Evolutionary conservation across 192 early-diverging fungal species (phyloP), one percentile per base, ranked within the genome.

Genomic region (Mortierella alpina): DNA sequence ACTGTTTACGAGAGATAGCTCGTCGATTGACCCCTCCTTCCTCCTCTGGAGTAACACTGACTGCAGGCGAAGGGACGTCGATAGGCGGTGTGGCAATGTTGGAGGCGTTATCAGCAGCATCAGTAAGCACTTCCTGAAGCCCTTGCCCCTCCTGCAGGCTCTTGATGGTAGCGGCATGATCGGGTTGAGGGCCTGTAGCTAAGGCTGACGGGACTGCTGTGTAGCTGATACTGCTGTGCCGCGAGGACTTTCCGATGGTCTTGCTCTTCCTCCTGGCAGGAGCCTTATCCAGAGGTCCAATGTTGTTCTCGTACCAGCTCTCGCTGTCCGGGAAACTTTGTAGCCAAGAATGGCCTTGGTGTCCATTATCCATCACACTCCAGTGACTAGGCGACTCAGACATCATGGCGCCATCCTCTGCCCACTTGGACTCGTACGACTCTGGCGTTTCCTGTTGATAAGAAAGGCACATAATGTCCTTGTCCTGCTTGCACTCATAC

Each of bases 401-500:
- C 42, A 42, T 55, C 3, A 22, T 41, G 17, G 42, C 6, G n/a
- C 39, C 56, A 31, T 72, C 63, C 9, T 73, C 63, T 17, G 59
- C 44, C 62, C 71, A 73, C 15, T 22, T 63, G 12, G 71, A 44
- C n/a, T 17, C 63, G n/a, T 58, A 65, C 1, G 61, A 23, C 31
- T 64, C 71, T 11, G 71, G 20, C 6, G 59, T 41, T 13, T 65
- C 64, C 39, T 80, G 69, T 46, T 72, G 77, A 18, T 63, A 72
- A 6, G 70, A 63, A 23, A 63, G 10, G 11, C 51, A 80, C 22
- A 65, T 59, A 47, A 72, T 58, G 46, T 80, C 76, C 23, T 62
- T 67, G 41, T 80, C 77, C 8, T 70, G 58, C 49, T 80, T 80
- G 55, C 77, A 72, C 53, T 80, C 77, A 39, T 80, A 72, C 77